Evolutionary conservation across 1,284 basidiomycete species (phyloP).

Genomic region (Cryptococcus sp.): DNA sequence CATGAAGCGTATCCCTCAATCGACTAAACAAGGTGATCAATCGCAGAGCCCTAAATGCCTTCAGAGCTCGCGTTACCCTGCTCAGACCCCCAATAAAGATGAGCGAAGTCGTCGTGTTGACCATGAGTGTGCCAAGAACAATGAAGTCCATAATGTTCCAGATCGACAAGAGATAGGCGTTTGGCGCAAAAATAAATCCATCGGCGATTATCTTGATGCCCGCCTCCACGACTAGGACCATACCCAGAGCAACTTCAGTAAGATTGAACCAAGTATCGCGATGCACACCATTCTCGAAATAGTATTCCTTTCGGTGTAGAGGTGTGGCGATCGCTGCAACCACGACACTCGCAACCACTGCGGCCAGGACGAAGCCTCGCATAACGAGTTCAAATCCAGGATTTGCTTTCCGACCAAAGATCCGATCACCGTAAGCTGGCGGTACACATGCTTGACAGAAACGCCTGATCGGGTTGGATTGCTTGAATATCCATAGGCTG

Average conservation of each 20-base stretch:
- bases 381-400: slow-evolving; percentile 67
- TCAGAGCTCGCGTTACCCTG: slow-evolving; percentile 77
- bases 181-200: slow-evolving; percentile 87
- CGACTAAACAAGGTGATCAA: slow-evolving; percentile 83
- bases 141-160: slow-evolving; percentile 92
- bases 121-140: slow-evolving; percentile 73
- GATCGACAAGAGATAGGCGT: slow-evolving; percentile 84
- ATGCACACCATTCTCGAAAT: slow-evolving; percentile 57
- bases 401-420: slow-evolving; percentile 69
- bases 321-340: slow-evolving; percentile 84
- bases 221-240: slow-evolving; percentile 77
- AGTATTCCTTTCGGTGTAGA: slow-evolving; percentile 73
- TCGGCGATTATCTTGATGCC: slow-evolving; percentile 85
- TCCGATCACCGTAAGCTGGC: slow-evolving; percentile 77
- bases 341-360: slow-evolving; percentile 79
- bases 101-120: slow-evolving; percentile 76
- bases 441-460: slow-evolving; percentile 80
- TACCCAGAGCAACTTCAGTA: slow-evolving; percentile 70
- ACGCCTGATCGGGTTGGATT: slow-evolving; percentile 68
- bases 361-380: slow-evolving; percentile 67
- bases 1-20: slow-evolving; percentile 86
- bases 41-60: slow-evolving; percentile 82
- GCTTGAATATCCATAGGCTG: slow-evolving; percentile 84
- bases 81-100: slow-evolving; percentile 74
- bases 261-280: slow-evolving; percentile 84